phyloP scores from a whole-genome alignment of 2,329 filamentous ascomycete species.

The Dactylellina leptospora region DNA sequence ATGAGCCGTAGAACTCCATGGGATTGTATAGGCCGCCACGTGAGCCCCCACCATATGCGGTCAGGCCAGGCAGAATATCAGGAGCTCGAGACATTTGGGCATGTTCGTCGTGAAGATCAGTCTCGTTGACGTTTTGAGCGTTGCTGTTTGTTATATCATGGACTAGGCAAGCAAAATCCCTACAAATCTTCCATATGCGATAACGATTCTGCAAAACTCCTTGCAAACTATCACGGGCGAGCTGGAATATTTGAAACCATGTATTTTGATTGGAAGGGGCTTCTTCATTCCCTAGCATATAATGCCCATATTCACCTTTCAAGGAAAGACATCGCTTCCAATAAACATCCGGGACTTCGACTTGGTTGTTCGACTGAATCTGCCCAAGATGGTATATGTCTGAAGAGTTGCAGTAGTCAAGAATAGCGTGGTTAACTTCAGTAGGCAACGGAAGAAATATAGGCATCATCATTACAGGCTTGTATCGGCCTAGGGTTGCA shows the following conservation, averaged over 20 bases:
- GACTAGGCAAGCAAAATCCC: not conserved
- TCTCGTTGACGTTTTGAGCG: not conserved
- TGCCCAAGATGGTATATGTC: not conserved
- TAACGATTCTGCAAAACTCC: not conserved
- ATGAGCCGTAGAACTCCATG: not conserved
- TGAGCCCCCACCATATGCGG: not conserved
- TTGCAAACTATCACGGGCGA: not conserved
- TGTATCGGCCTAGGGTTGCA: not conserved
- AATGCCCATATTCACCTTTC: not conserved
- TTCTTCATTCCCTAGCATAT: not conserved
- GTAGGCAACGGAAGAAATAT: constrained; percentile 2
- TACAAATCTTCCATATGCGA: not conserved
- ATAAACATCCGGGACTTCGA: not conserved
- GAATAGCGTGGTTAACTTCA: not conserved
- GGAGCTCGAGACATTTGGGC: not conserved
- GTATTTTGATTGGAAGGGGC: not conserved
- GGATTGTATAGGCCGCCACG: not conserved
- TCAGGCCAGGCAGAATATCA: not conserved
- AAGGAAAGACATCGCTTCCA: not conserved
- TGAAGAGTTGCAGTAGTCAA: not conserved
- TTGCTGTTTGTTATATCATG: not conserved
- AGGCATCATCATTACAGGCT: not conserved
- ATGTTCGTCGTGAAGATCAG: not conserved
- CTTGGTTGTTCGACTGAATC: not conserved
- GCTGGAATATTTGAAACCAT: constrained; percentile 8